These are phyloP conservation scores for Myrica gale DNA, from an alignment of 306 rosid species.

Conservation along the genomic window DNA sequence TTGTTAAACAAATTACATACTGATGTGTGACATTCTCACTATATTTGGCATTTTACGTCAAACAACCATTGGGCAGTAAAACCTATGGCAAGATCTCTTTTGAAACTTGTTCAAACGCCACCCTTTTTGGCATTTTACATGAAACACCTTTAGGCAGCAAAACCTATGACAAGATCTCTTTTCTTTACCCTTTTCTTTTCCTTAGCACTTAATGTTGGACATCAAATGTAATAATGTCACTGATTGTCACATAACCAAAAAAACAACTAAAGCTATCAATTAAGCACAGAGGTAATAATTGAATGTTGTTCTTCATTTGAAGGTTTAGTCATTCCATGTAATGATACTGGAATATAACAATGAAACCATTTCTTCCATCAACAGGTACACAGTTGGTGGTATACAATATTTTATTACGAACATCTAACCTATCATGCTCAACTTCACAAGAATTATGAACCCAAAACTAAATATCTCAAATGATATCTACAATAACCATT, in stretches of 20 bases:
- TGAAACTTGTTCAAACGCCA: neutral
- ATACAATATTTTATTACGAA: neutral
- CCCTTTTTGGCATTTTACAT: too few species aligned
- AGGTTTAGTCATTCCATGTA: neutral
- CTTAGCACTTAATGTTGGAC: neutral
- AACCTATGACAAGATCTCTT: neutral
- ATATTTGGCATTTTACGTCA: neutral
- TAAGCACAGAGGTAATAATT: neutral
- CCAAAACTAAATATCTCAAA: slow-evolving; percentile 7
- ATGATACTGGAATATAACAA: neutral
- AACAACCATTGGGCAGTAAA: neutral
- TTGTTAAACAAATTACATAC: neutral
- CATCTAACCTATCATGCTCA: slow-evolving; percentile 6
- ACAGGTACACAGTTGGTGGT: neutral
- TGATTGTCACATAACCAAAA: neutral
- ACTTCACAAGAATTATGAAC: slow-evolving; percentile 11
- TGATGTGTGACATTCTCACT: neutral
- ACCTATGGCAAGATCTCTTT: neutral
- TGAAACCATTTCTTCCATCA: neutral
- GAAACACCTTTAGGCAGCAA: neutral
- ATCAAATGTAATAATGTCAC: neutral
- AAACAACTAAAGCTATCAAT: neutral
- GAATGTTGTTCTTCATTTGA: neutral
- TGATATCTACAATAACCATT: slow-evolving; percentile 15
- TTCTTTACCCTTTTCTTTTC: neutral